Evolutionary conservation across 108 stramenopile species (phyloP), one percentile per base, ranked within the genome.

Genomic region (Cyclostephanos invisitatus): DNA sequence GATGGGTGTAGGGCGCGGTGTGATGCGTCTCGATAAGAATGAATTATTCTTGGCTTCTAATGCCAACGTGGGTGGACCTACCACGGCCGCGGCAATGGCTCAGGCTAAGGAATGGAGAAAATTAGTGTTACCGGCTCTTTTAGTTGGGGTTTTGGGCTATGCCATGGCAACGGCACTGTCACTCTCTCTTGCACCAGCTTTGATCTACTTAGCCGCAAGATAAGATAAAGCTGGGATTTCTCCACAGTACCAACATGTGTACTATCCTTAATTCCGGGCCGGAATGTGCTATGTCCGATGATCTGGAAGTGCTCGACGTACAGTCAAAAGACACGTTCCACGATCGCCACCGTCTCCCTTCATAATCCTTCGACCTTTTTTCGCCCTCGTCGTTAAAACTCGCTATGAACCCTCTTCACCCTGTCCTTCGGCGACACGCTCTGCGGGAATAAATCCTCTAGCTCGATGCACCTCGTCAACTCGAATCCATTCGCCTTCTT

Each of bases 81-180:
- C 93, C 8, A 94, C 93, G 0, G 96, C 96, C 9, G 96, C 96
- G 6, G 95, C 95, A 38, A 95, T 97, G 94, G 93, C 95, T 24
- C 89, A 88, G 58, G 94, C 93, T 12, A 97, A 97, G 73, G 78
- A 89, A 64, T 97, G 96, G 96, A 88, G 86, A 44, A 79, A 83
- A 20, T 70, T 93, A 68, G 86, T 95, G 21, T 57, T 96, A 49
- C 95, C 95, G 18, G 92, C 90, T 17, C 74, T 96, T 6, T 74
- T 95, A 25, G 84, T 93, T 29, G 96, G 96, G 1, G 94, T 97
- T 25, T 78, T 97, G n/a, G 96, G 96, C 37, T 97, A 97, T 72
- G 92, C 95, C 7, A 85, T 83, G 2, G 96, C 93, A 21, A 97
- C 96, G 48, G 87, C 91, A 14, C 73, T 95, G 29, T 91, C 92